Base-by-base conservation (phyloP, 2,329 filamentous ascomycete species). In the Colletotrichum melonis region DNA sequence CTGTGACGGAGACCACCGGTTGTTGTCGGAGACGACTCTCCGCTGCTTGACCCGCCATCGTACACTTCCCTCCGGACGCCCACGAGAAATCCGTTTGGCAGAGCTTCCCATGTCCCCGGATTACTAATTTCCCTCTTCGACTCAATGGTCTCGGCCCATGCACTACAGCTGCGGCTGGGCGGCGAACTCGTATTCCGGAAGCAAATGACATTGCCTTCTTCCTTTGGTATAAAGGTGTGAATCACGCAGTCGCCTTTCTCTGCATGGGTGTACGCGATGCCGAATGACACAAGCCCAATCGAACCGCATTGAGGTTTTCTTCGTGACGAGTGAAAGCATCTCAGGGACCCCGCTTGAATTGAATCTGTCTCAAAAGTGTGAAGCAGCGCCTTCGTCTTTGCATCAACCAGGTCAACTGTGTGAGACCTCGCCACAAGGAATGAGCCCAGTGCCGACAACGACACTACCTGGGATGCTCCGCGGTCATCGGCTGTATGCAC, bases 81-180 rank as follows among this genome's bases (percentile, higher is more conserved):
- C 0, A 94, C 84, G 11, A 94, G 84, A 67, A 88, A 89, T 0
- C 91, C 90, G 38, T 87, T 88, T 0, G 87, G 85, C 7, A 93
- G 84, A 1, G 89, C 84, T 73, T 92, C 89, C 92, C 92, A 95
- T 0, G 83, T 80, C 0, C 93, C 93, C 0, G 92, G 91, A 49
- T 92, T 88, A n/a, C 86, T 81, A 8, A 94, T 85, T 9, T 84
- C 86, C 59, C 88, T 87, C 52, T 83, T 86, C 3, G 85, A 81
- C 76, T 90, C 87, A 19, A 83, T 86, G 1, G 88, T 87, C 26
- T 87, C 85, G 6, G 81, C 78, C 89, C 88, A 91, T 1, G 84
- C 79, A 74, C 86, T 89, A 73, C 85, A 88, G 6, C 82, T 84
- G 46, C 84, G 83, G 19, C 80, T 82, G 0, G 81, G 81, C 1